Percentiles rank a stretch among this genome's conserved stretches.
Evolutionary conservation across 176 grass and related monocot species (phyloP).

Genomic region (Raddia guianensis): DNA sequence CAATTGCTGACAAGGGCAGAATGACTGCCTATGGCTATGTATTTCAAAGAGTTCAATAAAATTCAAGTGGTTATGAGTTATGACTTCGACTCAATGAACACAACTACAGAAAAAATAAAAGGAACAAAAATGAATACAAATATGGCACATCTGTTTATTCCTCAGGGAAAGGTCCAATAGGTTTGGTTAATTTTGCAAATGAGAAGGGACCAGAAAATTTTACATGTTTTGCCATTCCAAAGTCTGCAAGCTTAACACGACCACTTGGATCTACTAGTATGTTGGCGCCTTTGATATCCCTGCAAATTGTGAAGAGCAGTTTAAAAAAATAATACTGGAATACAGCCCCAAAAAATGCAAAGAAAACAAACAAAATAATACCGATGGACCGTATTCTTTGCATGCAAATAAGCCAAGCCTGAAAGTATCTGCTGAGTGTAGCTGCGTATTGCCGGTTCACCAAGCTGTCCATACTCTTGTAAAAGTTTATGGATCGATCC

Average conservation of each 20-base stretch:
- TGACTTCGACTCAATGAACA: background rate
- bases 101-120: conserved; percentile 8
- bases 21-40: background rate
- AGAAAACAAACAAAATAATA: conserved; percentile 45
- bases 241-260: conserved; percentile 98
- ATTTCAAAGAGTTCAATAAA: conserved; percentile 9
- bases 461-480: conserved; percentile 94
- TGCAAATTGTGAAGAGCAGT: conserved; percentile 43
- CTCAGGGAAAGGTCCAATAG: background rate
- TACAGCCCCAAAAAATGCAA: conserved; percentile 13
- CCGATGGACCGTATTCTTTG: conserved; percentile 97
- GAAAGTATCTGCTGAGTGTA: conserved; percentile 99
- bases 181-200: background rate
- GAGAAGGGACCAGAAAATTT: conserved; percentile 37
- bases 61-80: conserved; percentile 28
- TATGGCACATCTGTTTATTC: conserved; percentile 30
- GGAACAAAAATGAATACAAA: conserved; percentile 3
- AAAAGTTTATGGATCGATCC: conserved; percentile 99
- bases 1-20: background rate
- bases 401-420: conserved; percentile 94
- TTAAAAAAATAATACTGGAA: conserved; percentile 27
- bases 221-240: conserved; percentile 99
- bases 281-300: conserved; percentile 99
- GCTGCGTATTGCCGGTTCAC: conserved; percentile 93
- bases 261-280: conserved; percentile 97